These are phyloP conservation scores for Globisporangium abappressorium DNA, from an alignment of 352 stramenopile species.

Conservation along the genomic window DNA sequence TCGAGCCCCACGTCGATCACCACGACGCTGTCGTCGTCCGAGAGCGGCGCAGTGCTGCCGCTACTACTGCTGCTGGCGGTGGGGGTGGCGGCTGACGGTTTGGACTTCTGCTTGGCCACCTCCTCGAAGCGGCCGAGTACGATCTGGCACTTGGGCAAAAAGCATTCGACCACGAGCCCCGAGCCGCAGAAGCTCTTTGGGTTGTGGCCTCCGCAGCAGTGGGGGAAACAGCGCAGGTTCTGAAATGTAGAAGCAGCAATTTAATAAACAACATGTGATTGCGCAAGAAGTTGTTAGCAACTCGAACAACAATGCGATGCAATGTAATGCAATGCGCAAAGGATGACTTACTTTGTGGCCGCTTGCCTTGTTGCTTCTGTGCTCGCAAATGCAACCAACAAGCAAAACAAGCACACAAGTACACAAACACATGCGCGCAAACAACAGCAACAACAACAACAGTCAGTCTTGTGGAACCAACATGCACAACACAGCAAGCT, in stretches of 20 bases:
- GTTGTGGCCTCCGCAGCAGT: slow-evolving; percentile 81
- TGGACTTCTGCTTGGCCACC: slow-evolving; percentile 38
- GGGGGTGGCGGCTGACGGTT: background rate
- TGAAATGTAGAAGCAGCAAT: slow-evolving; percentile 9
- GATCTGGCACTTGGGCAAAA: slow-evolving; percentile 49
- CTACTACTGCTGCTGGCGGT: slow-evolving; percentile 11
- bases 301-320: background rate
- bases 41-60: background rate
- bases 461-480: background rate
- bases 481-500: background rate
- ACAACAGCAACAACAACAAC: background rate
- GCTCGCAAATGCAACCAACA: slow-evolving; percentile 6
- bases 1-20: slow-evolving; percentile 32
- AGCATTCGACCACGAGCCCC: slow-evolving; percentile 71
- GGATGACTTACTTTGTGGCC: slow-evolving; percentile 58
- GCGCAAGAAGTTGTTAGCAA: background rate
- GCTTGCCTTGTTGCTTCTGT: slow-evolving; percentile 83
- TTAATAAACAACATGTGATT: background rate
- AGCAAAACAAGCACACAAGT: slow-evolving; percentile 7
- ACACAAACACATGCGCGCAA: background rate
- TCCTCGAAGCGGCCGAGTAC: slow-evolving; percentile 77
- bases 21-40: slow-evolving; percentile 24
- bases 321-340: background rate
- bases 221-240: slow-evolving; percentile 81
- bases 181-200: slow-evolving; percentile 85